phyloP scores from a whole-genome alignment of 805 yeast species.

The Citeromyces nyonsensis region DNA sequence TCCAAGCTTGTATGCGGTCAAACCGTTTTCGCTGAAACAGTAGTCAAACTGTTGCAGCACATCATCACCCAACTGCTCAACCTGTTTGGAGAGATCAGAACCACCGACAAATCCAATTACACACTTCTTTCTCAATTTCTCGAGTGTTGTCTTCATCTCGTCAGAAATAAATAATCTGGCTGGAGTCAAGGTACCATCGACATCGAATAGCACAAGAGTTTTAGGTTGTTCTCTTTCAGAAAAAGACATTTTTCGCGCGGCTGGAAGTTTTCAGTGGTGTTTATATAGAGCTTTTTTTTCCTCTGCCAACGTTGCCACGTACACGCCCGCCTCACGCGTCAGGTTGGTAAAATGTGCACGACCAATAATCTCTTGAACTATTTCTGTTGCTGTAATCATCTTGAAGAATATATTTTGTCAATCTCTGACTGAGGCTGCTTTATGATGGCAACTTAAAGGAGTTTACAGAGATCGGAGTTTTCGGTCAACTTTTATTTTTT shows the following conservation, averaged over 20 bases:
- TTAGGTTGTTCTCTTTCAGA: conserved; percentile 70
- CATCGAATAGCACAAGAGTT: conserved; percentile 87
- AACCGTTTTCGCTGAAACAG: conserved; percentile 94
- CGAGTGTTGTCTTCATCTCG: conserved; percentile 62
- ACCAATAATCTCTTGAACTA: too few species aligned
- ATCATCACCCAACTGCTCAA: conserved; percentile 83
- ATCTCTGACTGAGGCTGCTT: too few species aligned
- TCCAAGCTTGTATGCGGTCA: conserved; percentile 93
- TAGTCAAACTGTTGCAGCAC: conserved; percentile 78
- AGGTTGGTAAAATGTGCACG: too few species aligned
- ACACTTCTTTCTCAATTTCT: conserved; percentile 74
- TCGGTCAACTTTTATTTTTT: too few species aligned
- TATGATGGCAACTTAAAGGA: too few species aligned
- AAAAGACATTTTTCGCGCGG: conserved; percentile 31
- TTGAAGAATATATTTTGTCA: too few species aligned
- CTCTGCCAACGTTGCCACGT: too few species aligned
- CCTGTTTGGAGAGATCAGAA: conserved; percentile 84
- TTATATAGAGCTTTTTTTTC: too few species aligned
- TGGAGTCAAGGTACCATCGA: conserved; percentile 96
- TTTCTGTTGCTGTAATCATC: too few species aligned
- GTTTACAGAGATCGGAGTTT: too few species aligned
- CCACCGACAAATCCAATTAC: conserved; percentile 98
- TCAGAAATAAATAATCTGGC: conserved; percentile 63
- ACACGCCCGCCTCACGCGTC: too few species aligned
- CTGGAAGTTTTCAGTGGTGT: conserved; percentile 1